Evolutionary conservation across 116 monocot genomes (phyloP), one percentile per base, ranked within the genome.

Genomic region (Dioscorea cayenensis): DNA sequence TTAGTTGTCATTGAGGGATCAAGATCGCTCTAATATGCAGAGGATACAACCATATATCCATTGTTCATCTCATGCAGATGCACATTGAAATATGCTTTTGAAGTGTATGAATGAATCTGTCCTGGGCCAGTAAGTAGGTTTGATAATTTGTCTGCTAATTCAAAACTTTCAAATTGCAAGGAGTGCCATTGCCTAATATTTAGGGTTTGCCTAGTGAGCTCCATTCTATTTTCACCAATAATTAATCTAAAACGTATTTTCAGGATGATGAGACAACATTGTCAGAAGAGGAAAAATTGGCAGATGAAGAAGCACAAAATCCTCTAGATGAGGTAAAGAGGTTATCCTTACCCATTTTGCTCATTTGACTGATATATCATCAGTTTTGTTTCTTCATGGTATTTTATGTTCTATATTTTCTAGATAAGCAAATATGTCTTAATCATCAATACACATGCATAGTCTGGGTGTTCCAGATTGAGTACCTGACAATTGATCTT

Each of bases 201-300:
- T 10, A 10, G 7, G 12, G 7, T 43, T 43, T 43, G 1, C 12
- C 43, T 43, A 12, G 5, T 43, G 43, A 43, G 43, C 0, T 8
- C 43, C 43, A 43, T 9, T 43, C 43, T 43, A 43, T 43, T 43
- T 43, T 7, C 43, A 43, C 8, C 62, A 62, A 12, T 62, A 27
- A 22, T 23, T 67, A 43, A 43, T 43, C 6, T 43, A 43, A 43
- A 43, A 20, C 67, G 60, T 66, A 49, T 65, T 65, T 66, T 28
- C 69, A 99, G 99, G 99, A 99, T 83, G 99, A 94, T 72, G 99
- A 99, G 63, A 78, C 91, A 49, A 99, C 94, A 48, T 81, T 94
- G 37, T 75, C 79, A 77, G 91, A 94, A 76, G 99, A 94, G 77
- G 94, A 99, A 75, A 87, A 83, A 64, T 76, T 91, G 75, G 83